These are phyloP conservation scores for Colletotrichum viniferum DNA, from an alignment of 2,329 filamentous ascomycete species.

Conservation along the genomic window DNA sequence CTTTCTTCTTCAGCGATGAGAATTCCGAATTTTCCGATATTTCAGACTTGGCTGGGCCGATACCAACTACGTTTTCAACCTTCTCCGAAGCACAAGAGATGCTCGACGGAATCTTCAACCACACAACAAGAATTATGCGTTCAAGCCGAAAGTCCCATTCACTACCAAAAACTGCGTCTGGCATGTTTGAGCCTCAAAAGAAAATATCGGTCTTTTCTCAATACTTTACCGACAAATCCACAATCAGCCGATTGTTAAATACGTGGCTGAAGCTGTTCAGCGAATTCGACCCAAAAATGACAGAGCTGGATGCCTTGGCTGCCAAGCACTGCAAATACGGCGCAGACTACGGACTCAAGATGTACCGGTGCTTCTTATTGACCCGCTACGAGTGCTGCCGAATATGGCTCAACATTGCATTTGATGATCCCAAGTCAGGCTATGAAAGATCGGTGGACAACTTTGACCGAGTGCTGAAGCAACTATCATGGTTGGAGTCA, in stretches of 20 bases:
- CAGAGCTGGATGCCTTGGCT: background rate
- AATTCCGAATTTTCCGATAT: slow-evolving; percentile 23
- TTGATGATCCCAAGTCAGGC: slow-evolving; percentile 27
- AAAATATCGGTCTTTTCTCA: background rate
- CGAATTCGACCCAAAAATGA: background rate
- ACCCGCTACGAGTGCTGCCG: slow-evolving; percentile 15
- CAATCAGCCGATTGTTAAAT: background rate
- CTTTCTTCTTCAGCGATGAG: slow-evolving; percentile 5
- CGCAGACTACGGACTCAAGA: background rate
- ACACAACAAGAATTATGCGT: background rate
- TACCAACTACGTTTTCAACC: background rate
- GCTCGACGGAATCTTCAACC: background rate
- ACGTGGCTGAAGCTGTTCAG: background rate
- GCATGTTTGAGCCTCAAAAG: background rate
- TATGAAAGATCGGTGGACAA: background rate
- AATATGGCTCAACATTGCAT: slow-evolving; percentile 31
- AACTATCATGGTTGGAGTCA: background rate
- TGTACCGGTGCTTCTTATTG: background rate
- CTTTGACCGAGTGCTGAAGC: background rate
- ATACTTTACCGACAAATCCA: background rate
- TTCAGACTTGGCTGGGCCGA: background rate
- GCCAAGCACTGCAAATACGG: slow-evolving; percentile 9
- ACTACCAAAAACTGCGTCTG: background rate
- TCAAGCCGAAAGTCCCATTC: background rate
- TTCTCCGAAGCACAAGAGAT: background rate